Base-by-base conservation (phyloP, 179 eudicot genomes). In the Pouteria campechiana region DNA sequence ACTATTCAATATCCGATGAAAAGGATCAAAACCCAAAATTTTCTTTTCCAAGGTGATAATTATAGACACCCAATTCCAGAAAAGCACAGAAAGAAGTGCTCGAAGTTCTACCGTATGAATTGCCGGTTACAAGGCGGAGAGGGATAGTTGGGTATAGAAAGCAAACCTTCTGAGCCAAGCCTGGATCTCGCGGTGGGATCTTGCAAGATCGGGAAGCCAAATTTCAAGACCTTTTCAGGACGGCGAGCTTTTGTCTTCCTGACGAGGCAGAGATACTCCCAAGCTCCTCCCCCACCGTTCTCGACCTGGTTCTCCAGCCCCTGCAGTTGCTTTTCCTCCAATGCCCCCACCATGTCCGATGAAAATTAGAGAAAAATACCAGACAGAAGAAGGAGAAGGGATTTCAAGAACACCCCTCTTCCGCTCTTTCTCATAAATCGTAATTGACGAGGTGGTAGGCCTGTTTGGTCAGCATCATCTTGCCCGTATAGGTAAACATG, bases 261-360 rank as follows among this genome's bases (percentile, higher is more conserved):
- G 1, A 81, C 69, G 31, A 85, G 74, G 16, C 54, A 67, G 6
- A 84, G 81, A 33, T 84, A 88, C 50, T 88, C 88, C 95, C 88
- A 88, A 35, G 66, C 82, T 31, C 88, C 95, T 1, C 95, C 97
- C 0, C 97, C 97, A 9, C 93, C 95, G 41, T 80, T 76, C 38
- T 84, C 95, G 0, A 76, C 93, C 62, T 84, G 97, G 22, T 45
- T 69, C 52, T 84, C 97, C 58, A 81, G 59, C 31, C 74, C 65
- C 20, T 61, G 73, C 53, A 84, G 64, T 48, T 81, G 71, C 25
- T 36, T 59, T 49, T 84, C 78, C 54, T 88, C 95, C 22, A 73
- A 32, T 65, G 73, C 69, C 36, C 76, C 80, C 74, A 88, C 93
- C 97, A 88, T 88, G 64, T 53, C 24, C 22, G n/a, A n/a, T n/a